Conservation (phyloP, 2,329 filamentous ascomycete genomes). For the Ophiostoma triangulosporum region DNA sequence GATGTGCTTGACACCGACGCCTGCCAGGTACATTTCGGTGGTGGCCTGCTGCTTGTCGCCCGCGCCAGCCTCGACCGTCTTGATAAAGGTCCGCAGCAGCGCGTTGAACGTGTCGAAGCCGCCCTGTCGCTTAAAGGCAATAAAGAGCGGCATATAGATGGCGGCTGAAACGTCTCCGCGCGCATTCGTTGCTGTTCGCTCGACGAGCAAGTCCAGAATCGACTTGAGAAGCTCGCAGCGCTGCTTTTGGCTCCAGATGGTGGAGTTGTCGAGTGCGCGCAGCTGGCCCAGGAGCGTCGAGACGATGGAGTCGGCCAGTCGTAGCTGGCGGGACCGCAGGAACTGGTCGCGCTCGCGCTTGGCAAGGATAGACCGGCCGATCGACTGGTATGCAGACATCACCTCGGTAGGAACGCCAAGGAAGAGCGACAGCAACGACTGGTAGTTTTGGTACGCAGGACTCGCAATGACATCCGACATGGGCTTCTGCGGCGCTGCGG, state of each 20-base stretch:
- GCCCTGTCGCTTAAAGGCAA: slow-evolving; percentile 71
- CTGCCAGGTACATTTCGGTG: slow-evolving; percentile 29
- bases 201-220: slow-evolving; percentile 65
- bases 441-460: slow-evolving; percentile 54
- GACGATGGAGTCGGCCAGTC: slow-evolving; percentile 53
- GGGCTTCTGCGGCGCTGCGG: slow-evolving; percentile 20
- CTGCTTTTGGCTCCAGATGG: slow-evolving; percentile 58
- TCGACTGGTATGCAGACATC: slow-evolving; percentile 71
- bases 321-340: slow-evolving; percentile 37
- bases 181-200: slow-evolving; percentile 39
- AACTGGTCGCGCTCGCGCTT: slow-evolving; percentile 58
- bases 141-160: slow-evolving; percentile 61
- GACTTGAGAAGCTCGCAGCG: slow-evolving; percentile 71
- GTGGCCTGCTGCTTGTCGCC: slow-evolving; percentile 6
- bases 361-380: slow-evolving; percentile 69
- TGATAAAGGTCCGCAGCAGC: slow-evolving; percentile 53
- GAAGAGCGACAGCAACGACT: slow-evolving; percentile 61
- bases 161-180: slow-evolving; percentile 26
- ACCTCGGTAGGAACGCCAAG: slow-evolving; percentile 66
- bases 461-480: slow-evolving; percentile 28
- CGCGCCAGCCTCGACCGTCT: slow-evolving; percentile 33
- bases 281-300: slow-evolving; percentile 57
- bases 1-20: slow-evolving; percentile 62
- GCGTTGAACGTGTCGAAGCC: slow-evolving; percentile 63
- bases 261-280: slow-evolving; percentile 31